phyloP scores from a whole-genome alignment of 495 filamentous ascomycete genomes.

The Penicillium goetzii region DNA sequence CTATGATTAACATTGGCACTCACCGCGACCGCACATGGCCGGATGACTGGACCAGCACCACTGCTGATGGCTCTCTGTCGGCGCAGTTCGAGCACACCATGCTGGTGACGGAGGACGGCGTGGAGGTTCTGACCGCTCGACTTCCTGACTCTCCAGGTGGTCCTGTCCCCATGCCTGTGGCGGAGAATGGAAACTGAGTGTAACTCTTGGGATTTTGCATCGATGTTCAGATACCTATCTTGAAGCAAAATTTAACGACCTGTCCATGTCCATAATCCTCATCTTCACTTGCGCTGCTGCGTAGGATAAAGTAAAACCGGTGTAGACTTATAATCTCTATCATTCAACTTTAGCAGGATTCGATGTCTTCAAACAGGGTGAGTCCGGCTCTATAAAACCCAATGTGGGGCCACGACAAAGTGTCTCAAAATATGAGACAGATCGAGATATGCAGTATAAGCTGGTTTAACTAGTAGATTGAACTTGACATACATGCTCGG shows the following conservation, averaged over 20 bases:
- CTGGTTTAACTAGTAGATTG: background rate
- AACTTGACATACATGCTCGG: background rate
- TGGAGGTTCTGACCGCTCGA: conserved; percentile 90
- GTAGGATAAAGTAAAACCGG: background rate
- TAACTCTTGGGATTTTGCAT: conserved; percentile 22
- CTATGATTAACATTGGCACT: conserved; percentile 85
- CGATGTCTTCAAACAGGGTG: background rate
- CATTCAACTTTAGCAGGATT: background rate
- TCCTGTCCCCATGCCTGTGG: conserved; percentile 66
- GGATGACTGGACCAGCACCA: conserved; percentile 88
- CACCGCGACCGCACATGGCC: conserved; percentile 86
- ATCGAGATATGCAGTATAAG: background rate
- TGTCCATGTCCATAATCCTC: conserved; percentile 16
- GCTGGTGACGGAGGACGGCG: conserved; percentile 89
- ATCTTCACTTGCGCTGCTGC: background rate
- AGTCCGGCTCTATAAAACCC: background rate
- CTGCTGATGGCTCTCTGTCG: conserved; percentile 77
- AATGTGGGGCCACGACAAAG: background rate
- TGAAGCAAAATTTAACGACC: conserved; percentile 25
- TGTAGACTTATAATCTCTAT: background rate
- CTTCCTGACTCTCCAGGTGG: conserved; percentile 83
- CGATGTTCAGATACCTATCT: conserved; percentile 22
- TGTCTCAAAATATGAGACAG: background rate
- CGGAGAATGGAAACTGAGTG: conserved; percentile 21
- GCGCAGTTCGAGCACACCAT: conserved; percentile 96